Evolutionary conservation across 2,329 filamentous ascomycete species (phyloP).

Genomic region (Aureobasidium subglaciale): DNA sequence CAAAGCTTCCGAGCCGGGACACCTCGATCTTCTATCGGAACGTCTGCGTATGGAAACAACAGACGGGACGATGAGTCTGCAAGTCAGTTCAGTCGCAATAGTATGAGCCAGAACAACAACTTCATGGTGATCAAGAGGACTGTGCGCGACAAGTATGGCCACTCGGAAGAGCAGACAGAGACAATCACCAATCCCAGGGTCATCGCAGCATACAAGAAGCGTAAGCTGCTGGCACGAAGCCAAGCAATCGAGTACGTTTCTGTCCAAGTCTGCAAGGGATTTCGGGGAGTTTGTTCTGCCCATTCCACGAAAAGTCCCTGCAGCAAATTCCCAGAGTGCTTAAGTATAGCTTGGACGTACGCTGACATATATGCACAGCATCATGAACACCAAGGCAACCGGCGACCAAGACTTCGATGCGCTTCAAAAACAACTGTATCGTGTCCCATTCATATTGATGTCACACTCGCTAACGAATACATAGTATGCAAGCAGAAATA

Average conservation of each 20-base stretch:
- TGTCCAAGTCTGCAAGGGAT: background rate
- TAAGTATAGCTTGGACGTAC: background rate
- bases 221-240: slow-evolving; percentile 63
- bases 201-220: slow-evolving; percentile 80
- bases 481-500: slow-evolving; percentile 65
- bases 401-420: slow-evolving; percentile 60
- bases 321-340: background rate
- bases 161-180: slow-evolving; percentile 16
- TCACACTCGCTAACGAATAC: slow-evolving; percentile 20
- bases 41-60: slow-evolving; percentile 35
- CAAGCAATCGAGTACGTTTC: slow-evolving; percentile 63
- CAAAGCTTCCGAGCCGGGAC: slow-evolving; percentile 44
- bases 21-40: slow-evolving; percentile 59
- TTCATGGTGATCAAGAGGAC: slow-evolving; percentile 67
- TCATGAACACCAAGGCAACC: slow-evolving; percentile 56
- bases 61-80: slow-evolving; percentile 70
- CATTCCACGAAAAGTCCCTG: background rate
- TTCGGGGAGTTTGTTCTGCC: background rate
- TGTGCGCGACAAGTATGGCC: slow-evolving; percentile 53
- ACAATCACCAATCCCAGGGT: slow-evolving; percentile 62
- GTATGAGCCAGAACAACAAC: slow-evolving; percentile 53
- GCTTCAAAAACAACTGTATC: slow-evolving; percentile 52
- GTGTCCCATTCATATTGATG: background rate
- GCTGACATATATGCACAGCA: slow-evolving; percentile 34
- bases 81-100: slow-evolving; percentile 44